phyloP scores from a whole-genome alignment of 2,329 filamentous ascomycete species.

The Aspergillus phoenicis region DNA sequence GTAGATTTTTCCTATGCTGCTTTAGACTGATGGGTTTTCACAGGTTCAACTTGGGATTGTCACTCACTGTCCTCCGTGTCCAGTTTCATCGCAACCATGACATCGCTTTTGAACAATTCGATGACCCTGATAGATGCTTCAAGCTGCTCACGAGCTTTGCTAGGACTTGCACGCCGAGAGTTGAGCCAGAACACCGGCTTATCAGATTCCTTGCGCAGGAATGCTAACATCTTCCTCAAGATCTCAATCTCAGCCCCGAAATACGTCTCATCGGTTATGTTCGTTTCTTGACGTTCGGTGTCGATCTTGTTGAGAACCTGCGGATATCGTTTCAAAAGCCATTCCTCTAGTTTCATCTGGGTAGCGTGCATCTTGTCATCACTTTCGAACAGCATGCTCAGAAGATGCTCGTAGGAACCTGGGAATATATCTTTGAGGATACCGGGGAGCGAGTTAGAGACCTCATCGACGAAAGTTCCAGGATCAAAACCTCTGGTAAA shows the following conservation, averaged over 20 bases:
- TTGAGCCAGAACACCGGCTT: constrained; percentile 24
- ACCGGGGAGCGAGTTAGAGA: constrained; percentile 13
- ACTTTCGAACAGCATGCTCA: constrained; percentile 26
- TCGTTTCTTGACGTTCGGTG: constrained; percentile 3
- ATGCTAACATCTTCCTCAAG: constrained; percentile 26
- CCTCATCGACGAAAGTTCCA: constrained; percentile 16
- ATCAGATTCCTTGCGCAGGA: constrained; percentile 21
- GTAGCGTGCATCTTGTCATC: constrained; percentile 66
- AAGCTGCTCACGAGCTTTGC: constrained; percentile 18
- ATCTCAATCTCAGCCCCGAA: constrained; percentile 27
- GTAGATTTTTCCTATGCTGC: constrained; percentile 20
- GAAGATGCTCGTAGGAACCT: constrained; percentile 28
- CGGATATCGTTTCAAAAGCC: constrained; percentile 56
- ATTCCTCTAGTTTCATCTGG: constrained; percentile 64
- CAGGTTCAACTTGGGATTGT: background rate
- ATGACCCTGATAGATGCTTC: constrained; percentile 25
- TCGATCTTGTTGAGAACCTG: background rate
- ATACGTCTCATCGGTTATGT: constrained; percentile 20
- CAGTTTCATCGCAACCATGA: constrained; percentile 12
- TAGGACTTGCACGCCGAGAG: constrained; percentile 11
- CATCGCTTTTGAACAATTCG: constrained; percentile 26
- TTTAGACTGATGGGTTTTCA: background rate
- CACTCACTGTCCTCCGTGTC: constrained; percentile 22
- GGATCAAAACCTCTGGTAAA: constrained; percentile 28
- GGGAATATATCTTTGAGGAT: constrained; percentile 19